Evolutionary conservation across 352 stramenopile species (phyloP), one percentile per base, ranked within the genome.

Genomic region (Phytophthora pinifolia): DNA sequence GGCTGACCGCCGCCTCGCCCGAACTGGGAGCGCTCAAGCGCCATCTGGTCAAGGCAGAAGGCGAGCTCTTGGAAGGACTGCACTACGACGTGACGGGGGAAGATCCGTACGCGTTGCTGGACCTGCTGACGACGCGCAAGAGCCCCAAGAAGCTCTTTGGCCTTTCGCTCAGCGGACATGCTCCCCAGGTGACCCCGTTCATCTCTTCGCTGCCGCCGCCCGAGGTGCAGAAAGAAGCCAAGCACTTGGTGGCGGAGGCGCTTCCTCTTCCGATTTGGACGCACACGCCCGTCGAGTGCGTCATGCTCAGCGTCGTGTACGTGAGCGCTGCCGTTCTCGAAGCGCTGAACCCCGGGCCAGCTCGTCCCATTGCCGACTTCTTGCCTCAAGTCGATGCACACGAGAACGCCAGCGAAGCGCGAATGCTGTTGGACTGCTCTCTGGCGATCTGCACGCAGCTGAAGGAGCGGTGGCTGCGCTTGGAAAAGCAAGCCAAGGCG

Each of bases 61-160:
- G 55, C 1, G 69, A 86, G 10, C 25, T 95, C 7, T 57, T 95
- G 9, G 85, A 95, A 54, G 79, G 81, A 15, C 36, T 93, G 30
- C 80, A 77, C 9, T 95, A 83, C 48, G 85, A 95, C 37, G 33
- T 95, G 12, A 84, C 74, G 9, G 76, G 71, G 4, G 76, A 84
- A 59, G 75, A 95, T 37, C 74, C 74, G 14, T 93, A 92, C 35
- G 59, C 62, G 12, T 48, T 93, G 27, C 56, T 93, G n/a, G 82
- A 92, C n/a, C 36, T 72, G n/a, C 46, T 92, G 13, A 85, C 76
- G 29, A 72, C 64, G 3, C 64, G 52, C 3, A 81, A 79, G 53
- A 70, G 67, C 27, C 48, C 62, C 31, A 86, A 85, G 57, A 76
- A 77, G 15, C 35, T 70, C 1, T n/a, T 56, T 29, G 51, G 38